Conservation (phyloP, 306 rosid species). For the Hippophae gyantsensis region DNA sequence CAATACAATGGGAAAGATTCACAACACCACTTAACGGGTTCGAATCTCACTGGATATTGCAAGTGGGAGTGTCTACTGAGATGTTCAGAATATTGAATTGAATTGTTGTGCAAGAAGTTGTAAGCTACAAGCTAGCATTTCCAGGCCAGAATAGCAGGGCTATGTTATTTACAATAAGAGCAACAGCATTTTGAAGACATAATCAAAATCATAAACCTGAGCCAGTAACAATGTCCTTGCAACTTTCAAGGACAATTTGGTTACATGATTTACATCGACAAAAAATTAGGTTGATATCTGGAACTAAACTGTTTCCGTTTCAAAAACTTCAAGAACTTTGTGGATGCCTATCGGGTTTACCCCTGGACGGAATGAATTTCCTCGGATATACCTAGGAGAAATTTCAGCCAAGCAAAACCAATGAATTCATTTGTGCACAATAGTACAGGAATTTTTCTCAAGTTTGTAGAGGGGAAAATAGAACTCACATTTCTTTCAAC, state of each 20-base stretch:
- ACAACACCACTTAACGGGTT: no score
- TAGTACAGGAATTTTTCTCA: neutral
- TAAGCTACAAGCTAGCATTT: no score
- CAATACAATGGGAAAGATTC: no score
- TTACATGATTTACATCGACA: slow-evolving; percentile 20
- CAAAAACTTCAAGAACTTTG: slow-evolving; percentile 88
- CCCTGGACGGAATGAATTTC: slow-evolving; percentile 81
- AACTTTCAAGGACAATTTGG: slow-evolving; percentile 30
- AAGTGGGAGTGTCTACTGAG: no score
- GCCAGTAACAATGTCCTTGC: slow-evolving; percentile 19
- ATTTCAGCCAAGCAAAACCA: neutral
- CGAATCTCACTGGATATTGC: no score
- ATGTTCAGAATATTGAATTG: no score
- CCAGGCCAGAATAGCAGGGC: no score
- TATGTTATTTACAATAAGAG: no score
- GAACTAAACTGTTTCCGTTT: slow-evolving; percentile 65
- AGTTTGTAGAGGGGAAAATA: neutral
- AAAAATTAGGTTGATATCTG: slow-evolving; percentile 14
- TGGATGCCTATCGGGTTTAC: slow-evolving; percentile 79
- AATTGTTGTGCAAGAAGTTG: no score
- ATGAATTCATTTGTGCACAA: slow-evolving; percentile 11
- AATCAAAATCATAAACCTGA: no score
- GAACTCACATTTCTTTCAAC: slow-evolving; percentile 94
- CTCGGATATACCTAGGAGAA: slow-evolving; percentile 63
- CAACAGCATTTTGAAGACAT: no score